Evolutionary conservation across 768 basidiomycete genomes (phyloP), one percentile per base, ranked within the genome.

Genomic region (Xerocomellus amylosporus): DNA sequence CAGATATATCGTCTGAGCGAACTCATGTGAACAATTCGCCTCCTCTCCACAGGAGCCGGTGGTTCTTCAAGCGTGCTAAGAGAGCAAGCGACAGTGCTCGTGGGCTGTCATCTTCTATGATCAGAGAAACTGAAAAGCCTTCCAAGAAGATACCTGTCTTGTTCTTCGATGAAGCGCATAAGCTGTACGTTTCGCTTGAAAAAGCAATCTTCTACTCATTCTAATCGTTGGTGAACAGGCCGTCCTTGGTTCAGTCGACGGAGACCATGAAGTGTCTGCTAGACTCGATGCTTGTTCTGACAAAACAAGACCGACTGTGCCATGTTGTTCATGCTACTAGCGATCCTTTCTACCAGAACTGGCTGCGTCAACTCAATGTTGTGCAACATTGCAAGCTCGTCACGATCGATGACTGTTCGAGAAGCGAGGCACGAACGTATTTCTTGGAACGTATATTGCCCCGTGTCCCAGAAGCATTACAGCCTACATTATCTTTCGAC

Each of bases 331-430:
- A 90, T 58, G 87, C 87, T 6, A 88, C 88, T 5, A 89, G 87
- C 61, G 88, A 92, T 59, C 88, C 89, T 0, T 90, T 90, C 70
- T 92, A 90, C 63, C 89, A 90, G 60, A 88, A 85, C 13, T 90
- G 87, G 88, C 75, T 92, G 43, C 77, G 88, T 56, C 88, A 89
- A 63, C 75, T 89, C 50, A 89, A 88, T 56, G 80, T 90, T 46
- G 86, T 87, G 77, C 87, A 89, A 62, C 87, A 90, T 66, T 92
- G 89, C 75, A 90, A 88, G 82, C 85, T 92, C 49, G 78, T 93
- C 57, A 87, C 88, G 3, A 80, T 93, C 50, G 88, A 88, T 5
- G 91, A 93, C 66, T 87, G 87, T 60, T 80, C 84, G 4, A 90
- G 87, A 68, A 71, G 75, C 8, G 90, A 93, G 64, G 86, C 86